Percentiles rank a stretch among this genome's conserved stretches.
phyloP scores from a whole-genome alignment of 306 rosid species.

The Sophora flavescens region DNA sequence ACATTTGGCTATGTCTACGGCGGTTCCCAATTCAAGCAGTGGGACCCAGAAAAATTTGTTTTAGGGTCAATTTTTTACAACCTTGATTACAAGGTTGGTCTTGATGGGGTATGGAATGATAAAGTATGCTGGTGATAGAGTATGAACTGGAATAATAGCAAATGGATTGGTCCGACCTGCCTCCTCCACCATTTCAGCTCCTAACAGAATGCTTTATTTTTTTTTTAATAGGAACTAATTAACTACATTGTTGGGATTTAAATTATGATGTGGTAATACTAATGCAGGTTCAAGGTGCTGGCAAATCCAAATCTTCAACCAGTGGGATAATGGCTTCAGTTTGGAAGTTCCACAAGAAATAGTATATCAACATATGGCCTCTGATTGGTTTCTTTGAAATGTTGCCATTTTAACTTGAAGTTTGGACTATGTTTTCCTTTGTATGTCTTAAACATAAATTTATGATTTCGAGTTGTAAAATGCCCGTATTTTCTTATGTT shows the following conservation, averaged over 20 bases:
- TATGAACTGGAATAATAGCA: too few relatives aligned
- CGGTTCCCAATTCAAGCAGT: too few relatives aligned
- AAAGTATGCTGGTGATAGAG: too few relatives aligned
- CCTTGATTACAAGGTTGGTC: too few relatives aligned
- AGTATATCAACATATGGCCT: background rate
- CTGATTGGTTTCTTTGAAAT: background rate
- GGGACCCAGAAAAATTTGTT: too few relatives aligned
- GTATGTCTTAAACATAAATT: background rate
- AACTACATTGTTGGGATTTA: background rate
- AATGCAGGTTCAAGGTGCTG: constrained; percentile 33
- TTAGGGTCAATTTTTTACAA: too few relatives aligned
- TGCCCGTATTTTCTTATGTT: background rate
- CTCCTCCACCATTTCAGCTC: too few relatives aligned
- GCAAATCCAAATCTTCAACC: constrained; percentile 45
- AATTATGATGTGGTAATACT: background rate
- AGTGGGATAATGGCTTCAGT: constrained; percentile 53
- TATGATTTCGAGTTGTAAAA: background rate
- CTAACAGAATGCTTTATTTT: background rate
- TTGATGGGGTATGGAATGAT: too few relatives aligned
- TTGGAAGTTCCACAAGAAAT: constrained; percentile 50
- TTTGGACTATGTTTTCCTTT: background rate
- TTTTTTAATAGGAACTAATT: background rate
- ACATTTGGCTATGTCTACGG: too few relatives aligned
- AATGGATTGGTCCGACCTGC: too few relatives aligned
- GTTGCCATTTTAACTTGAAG: background rate